Conservation (phyloP, 2,329 filamentous ascomycete species). For the Aspergillus intermedius region DNA sequence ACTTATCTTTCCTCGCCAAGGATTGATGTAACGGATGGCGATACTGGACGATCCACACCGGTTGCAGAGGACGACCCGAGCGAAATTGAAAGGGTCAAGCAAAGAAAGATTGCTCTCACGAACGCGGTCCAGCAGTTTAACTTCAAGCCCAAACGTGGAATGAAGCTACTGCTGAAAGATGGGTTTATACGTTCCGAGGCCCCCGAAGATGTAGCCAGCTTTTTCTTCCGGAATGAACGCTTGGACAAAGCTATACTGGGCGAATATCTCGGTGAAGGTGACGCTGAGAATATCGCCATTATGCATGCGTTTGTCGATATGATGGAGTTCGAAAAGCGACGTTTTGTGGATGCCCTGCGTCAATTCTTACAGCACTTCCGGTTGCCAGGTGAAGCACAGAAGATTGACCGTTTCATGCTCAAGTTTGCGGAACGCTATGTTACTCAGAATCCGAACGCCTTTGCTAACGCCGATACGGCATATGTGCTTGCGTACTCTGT, state of each 20-base stretch:
- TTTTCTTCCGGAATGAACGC: constrained; percentile 72
- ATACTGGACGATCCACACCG: constrained; percentile 58
- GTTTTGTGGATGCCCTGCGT: constrained; percentile 86
- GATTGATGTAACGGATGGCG: constrained; percentile 48
- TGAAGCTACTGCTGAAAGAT: constrained; percentile 75
- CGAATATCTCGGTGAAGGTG: constrained; percentile 90
- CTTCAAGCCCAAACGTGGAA: constrained; percentile 91
- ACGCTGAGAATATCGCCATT: constrained; percentile 85
- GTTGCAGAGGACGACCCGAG: constrained; percentile 81
- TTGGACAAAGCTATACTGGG: constrained; percentile 89
- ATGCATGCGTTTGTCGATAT: constrained; percentile 97
- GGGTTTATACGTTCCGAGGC: constrained; percentile 78
- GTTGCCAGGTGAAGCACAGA: constrained; percentile 90
- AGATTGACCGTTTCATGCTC: constrained; percentile 98
- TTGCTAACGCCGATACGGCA: constrained; percentile 95
- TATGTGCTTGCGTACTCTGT: constrained; percentile 96
- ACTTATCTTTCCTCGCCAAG: constrained; percentile 53
- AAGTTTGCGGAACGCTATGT: constrained; percentile 98
- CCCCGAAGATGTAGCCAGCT: constrained; percentile 75
- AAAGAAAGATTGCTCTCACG: constrained; percentile 82
- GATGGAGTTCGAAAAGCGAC: constrained; percentile 87
- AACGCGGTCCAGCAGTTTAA: constrained; percentile 92
- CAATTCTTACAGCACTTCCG: constrained; percentile 93
- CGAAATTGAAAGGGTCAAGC: constrained; percentile 90
- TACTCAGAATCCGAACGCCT: constrained; percentile 90